Conservation (phyloP, 352 stramenopile species). For the Phytophthora pisi region DNA sequence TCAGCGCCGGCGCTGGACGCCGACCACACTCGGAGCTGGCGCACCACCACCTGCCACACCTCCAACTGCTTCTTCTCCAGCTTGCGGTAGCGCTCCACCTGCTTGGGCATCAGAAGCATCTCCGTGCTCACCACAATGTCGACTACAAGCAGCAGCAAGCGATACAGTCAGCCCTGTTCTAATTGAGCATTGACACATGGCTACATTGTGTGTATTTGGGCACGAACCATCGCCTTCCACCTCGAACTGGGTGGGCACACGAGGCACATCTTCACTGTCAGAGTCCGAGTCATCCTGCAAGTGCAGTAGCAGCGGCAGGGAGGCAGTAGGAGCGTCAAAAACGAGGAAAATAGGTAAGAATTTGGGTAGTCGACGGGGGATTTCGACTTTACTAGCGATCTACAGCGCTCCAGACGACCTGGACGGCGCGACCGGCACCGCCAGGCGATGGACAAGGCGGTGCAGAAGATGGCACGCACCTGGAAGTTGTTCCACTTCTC, state of each 20-base stretch:
- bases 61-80: conserved; percentile 81
- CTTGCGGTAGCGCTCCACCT: conserved; percentile 75
- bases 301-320: too few relatives aligned
- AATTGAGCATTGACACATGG: conserved; percentile 1
- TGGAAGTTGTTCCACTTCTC: conserved; percentile 90
- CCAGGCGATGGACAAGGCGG: neutral
- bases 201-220: conserved; percentile 1
- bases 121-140: conserved; percentile 83
- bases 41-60: conserved; percentile 89
- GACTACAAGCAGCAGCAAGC: conserved; percentile 24
- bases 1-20: conserved; percentile 67
- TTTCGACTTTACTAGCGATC: conserved; percentile 1
- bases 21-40: conserved; percentile 88
- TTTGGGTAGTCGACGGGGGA: neutral
- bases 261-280: conserved; percentile 57
- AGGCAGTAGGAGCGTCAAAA: conserved; percentile 1
- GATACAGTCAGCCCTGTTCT: neutral
- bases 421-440: neutral
- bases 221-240: conserved; percentile 75
- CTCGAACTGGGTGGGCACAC: conserved; percentile 83
- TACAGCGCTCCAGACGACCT: conserved; percentile 2
- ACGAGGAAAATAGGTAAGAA: conserved; percentile 2
- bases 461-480: conserved; percentile 32
- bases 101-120: conserved; percentile 59
- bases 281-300: conserved; percentile 68